These are phyloP conservation scores for Vairimorpha necatrix DNA, from an alignment of 371 early-diverging fungal genomes.

Conservation along the genomic window DNA sequence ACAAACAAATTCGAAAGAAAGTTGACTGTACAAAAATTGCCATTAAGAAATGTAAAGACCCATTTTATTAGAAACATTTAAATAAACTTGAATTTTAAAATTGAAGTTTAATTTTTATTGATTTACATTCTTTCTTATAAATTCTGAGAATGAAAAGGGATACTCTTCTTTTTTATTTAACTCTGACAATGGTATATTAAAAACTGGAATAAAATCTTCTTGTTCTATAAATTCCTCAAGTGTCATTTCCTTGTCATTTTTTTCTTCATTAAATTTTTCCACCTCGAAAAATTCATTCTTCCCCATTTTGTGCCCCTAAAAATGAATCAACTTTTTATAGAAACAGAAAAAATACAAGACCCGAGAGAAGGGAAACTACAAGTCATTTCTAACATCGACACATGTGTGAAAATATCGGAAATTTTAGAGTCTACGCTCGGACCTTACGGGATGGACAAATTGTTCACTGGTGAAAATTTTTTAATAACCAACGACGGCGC, in stretches of 20 bases:
- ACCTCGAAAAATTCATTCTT: not conserved
- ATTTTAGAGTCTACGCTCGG: conserved; percentile 92
- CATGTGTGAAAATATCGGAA: conserved; percentile 85
- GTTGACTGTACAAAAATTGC: no score
- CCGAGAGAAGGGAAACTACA: conserved; percentile 94
- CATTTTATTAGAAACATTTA: no score
- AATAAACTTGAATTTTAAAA: not conserved
- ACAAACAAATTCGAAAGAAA: no score
- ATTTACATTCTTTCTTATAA: conserved; percentile 15
- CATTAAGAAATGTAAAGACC: no score
- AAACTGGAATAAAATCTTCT: conserved; percentile 1
- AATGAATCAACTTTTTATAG: conserved; percentile 39
- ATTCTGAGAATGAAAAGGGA: conserved; percentile 19
- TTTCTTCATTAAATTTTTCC: not conserved
- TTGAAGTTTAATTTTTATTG: conserved; percentile 1
- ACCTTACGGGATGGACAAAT: conserved; percentile 98
- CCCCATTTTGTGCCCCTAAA: conserved; percentile 14
- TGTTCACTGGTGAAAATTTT: conserved; percentile 87
- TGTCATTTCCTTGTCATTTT: not conserved
- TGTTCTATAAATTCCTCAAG: no score
- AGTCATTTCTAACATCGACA: conserved; percentile 91
- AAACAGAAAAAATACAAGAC: conserved; percentile 84
- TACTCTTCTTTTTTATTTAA: not conserved
- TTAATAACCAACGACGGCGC: conserved; percentile 99
- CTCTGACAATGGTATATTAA: not conserved